Percentiles rank a stretch among this genome's conserved stretches.
Conservation (phyloP, 225 moss, liverwort and hornwort genomes). For the Takakia lepidozioides region DNA sequence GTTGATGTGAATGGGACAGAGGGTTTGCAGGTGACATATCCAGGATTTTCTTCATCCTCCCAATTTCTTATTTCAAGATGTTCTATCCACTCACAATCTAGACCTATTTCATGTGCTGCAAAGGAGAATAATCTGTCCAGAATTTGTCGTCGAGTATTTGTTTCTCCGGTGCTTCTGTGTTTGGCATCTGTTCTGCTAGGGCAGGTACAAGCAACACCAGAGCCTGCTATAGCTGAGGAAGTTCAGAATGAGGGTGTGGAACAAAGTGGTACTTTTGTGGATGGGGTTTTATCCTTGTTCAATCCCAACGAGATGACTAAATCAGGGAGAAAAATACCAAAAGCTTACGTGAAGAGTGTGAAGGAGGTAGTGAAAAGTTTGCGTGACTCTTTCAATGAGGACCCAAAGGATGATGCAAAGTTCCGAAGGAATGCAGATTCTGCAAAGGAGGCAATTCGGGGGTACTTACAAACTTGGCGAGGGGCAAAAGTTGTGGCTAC, state of each 20-base stretch:
- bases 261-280: constrained; percentile 35
- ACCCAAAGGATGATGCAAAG: constrained; percentile 50
- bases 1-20: no score
- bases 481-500: constrained; percentile 59
- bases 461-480: constrained; percentile 76
- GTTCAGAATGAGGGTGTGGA: no score
- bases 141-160: constrained; percentile 21
- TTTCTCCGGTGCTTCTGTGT: constrained; percentile 21
- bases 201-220: constrained; percentile 4
- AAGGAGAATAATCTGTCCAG: background rate
- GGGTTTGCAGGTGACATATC: no score
- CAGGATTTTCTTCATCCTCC: no score
- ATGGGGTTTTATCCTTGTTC: constrained; percentile 65
- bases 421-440: constrained; percentile 91
- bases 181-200: constrained; percentile 19
- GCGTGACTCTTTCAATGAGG: constrained; percentile 65
- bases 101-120: no score
- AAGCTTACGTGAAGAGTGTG: constrained; percentile 87
- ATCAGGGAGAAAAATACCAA: constrained; percentile 79
- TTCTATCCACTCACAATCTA: no score
- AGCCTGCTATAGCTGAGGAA: constrained; percentile 23
- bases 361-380: constrained; percentile 73
- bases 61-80: no score
- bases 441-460: constrained; percentile 83
- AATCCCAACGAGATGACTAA: constrained; percentile 81